Evolutionary conservation across 495 filamentous ascomycete genomes (phyloP), one percentile per base, ranked within the genome.

Genomic region (Xylaria curta): DNA sequence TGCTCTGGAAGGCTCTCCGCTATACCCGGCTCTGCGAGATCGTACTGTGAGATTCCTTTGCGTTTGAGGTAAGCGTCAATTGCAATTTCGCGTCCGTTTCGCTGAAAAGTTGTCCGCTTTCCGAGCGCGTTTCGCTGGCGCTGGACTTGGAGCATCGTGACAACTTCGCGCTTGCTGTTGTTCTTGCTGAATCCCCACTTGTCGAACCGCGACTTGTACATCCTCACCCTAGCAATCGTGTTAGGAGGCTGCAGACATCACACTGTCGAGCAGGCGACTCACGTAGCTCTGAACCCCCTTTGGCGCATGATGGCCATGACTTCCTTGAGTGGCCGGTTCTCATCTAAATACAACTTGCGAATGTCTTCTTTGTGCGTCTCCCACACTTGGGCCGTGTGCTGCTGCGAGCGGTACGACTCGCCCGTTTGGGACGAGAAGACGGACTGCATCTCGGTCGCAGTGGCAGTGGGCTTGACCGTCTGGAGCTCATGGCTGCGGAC

Each of bases 241-340:
- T 77, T 73, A 76, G 69, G 28, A 63, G 67, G 64, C 66, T 56
- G 53, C 33, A 59, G 63, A 59, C 17, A 44, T 40, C 21, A 4
- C 65, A 46, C 44, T 1, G 54, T 62, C 38, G 36, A 54, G 36
- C 26, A 53, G 58, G 51, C 69, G 51, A 67, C 79, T 79, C 66
- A 81, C 79, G 80, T 81, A 38, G 80, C 80, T 69, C 76, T 76
- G 66, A 81, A 81, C 17, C 78, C 78, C 51, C 73, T 75, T 31
- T 79, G 76, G 26, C 77, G 73, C 79, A 81, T 81, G 64, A 79
- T 79, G 15, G 75, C 59, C 79, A 81, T 81, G 38, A 81, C 78
- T 67, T 81, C 78, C 51, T 80, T 81, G 21, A 81, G 74, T 38
- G 78, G 74, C 44, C 72, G 71, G 46, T 78, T 76, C 63, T 81